These are phyloP conservation scores for Geranium brycei DNA, from an alignment of 345 rosid species.

Conservation along the genomic window DNA sequence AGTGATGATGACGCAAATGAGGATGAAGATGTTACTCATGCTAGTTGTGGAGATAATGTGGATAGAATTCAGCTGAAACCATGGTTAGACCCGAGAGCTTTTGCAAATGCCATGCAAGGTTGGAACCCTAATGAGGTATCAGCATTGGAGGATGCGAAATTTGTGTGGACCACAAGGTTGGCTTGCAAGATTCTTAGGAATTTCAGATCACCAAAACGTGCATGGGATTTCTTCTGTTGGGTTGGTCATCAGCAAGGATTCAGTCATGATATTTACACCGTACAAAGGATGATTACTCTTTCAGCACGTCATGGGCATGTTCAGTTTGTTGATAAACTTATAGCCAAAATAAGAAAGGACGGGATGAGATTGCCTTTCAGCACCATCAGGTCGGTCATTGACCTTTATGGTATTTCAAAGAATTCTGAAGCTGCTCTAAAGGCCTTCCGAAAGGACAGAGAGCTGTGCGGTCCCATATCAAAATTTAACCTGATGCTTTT, in stretches of 20 bases:
- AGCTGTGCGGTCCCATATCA: slow-evolving; percentile 41
- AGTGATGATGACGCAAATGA: slow-evolving; percentile 11
- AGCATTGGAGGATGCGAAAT: slow-evolving; percentile 46
- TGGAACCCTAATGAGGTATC: slow-evolving; percentile 60
- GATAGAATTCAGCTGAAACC: slow-evolving; percentile 47
- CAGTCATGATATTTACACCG: slow-evolving; percentile 62
- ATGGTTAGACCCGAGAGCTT: slow-evolving; percentile 80
- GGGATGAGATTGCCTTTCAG: slow-evolving; percentile 66
- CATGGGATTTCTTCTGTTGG: slow-evolving; percentile 92
- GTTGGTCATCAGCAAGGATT: slow-evolving; percentile 75
- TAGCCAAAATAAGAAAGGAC: slow-evolving; percentile 47
- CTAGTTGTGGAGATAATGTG: slow-evolving; percentile 9
- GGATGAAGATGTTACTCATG: slow-evolving; percentile 9
- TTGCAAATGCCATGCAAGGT: slow-evolving; percentile 51
- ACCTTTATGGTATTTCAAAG: slow-evolving; percentile 74
- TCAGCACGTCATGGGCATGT: slow-evolving; percentile 58
- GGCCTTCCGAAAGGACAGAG: slow-evolving; percentile 47
- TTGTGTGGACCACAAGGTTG: slow-evolving; percentile 76
- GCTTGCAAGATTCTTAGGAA: slow-evolving; percentile 76
- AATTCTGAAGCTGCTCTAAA: slow-evolving; percentile 74
- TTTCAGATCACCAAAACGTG: slow-evolving; percentile 52
- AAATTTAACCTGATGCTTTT: slow-evolving; percentile 52
- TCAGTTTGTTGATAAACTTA: slow-evolving; percentile 55
- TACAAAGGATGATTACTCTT: slow-evolving; percentile 66
- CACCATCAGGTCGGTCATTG: slow-evolving; percentile 61